phyloP scores from a whole-genome alignment of 1,284 basidiomycete genomes.

The Peniophora sp. region DNA sequence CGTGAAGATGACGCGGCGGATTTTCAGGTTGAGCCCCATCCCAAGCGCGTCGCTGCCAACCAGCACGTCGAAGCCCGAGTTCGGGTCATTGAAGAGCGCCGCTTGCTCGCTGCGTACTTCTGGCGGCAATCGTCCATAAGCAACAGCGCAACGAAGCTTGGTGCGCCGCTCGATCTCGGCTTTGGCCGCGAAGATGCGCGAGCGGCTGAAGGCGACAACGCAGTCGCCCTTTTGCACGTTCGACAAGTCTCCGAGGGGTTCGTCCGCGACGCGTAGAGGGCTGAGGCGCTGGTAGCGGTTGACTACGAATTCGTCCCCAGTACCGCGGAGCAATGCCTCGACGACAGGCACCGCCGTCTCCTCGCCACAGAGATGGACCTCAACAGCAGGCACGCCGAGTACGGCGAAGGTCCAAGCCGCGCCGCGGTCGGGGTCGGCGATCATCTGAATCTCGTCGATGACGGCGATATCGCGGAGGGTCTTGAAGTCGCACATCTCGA shows the following conservation, averaged over 20 bases:
- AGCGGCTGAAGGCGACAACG: slow-evolving; percentile 81
- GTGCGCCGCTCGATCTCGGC: slow-evolving; percentile 61
- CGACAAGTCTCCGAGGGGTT: slow-evolving; percentile 60
- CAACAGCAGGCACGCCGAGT: slow-evolving; percentile 70
- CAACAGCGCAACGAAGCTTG: slow-evolving; percentile 76
- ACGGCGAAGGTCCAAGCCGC: slow-evolving; percentile 83
- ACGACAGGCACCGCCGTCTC: slow-evolving; percentile 84
- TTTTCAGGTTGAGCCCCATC: slow-evolving; percentile 93
- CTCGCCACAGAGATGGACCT: slow-evolving; percentile 91
- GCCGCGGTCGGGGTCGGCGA: slow-evolving; percentile 76
- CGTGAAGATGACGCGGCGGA: slow-evolving; percentile 86
- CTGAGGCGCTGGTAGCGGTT: slow-evolving; percentile 87
- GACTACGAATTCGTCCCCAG: slow-evolving; percentile 80
- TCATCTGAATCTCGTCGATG: slow-evolving; percentile 97
- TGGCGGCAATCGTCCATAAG: slow-evolving; percentile 85
- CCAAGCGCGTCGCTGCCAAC: slow-evolving; percentile 92
- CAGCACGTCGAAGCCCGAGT: slow-evolving; percentile 77
- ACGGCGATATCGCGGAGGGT: slow-evolving; percentile 76
- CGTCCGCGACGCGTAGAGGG: slow-evolving; percentile 67
- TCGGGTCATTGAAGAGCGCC: slow-evolving; percentile 75
- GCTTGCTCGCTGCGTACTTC: slow-evolving; percentile 89
- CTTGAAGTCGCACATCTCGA: slow-evolving; percentile 79
- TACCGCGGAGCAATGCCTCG: slow-evolving; percentile 55
- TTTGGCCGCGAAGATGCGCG: slow-evolving; percentile 77
- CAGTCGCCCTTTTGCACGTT: slow-evolving; percentile 82